Conservation (phyloP, 2,329 filamentous ascomycete genomes). For the Penicillium frequentans region DNA sequence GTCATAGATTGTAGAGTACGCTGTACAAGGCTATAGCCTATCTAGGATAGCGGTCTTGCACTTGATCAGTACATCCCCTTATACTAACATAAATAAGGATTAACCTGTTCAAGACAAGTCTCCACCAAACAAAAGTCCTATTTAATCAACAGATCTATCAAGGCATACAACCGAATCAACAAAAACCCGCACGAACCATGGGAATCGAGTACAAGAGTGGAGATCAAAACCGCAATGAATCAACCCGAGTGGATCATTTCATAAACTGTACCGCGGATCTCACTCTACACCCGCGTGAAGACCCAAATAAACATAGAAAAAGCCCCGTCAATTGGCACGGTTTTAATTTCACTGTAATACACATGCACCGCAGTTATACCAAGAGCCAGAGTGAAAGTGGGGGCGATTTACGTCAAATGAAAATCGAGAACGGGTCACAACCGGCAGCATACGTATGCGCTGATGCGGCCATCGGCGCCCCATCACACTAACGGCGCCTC, state of each 20-base stretch:
- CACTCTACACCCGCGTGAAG: not conserved
- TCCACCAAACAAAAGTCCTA: not conserved
- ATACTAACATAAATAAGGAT: too few relatives aligned
- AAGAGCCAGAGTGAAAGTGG: not conserved
- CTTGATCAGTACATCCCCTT: too few relatives aligned
- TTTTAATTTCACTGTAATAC: not conserved
- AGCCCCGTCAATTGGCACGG: not conserved
- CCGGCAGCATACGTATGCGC: constrained; percentile 2
- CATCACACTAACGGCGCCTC: constrained; percentile 3
- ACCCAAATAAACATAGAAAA: not conserved
- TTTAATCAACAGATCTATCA: not conserved
- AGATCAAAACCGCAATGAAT: not conserved
- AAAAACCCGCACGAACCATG: not conserved
- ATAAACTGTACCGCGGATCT: not conserved
- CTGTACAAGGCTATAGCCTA: too few relatives aligned
- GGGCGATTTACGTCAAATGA: not conserved
- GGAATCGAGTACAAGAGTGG: not conserved
- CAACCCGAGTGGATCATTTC: not conserved
- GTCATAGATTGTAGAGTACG: too few relatives aligned
- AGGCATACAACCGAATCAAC: not conserved
- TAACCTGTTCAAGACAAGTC: too few relatives aligned
- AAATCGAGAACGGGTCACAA: not conserved
- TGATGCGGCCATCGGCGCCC: constrained; percentile 3
- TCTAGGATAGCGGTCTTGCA: too few relatives aligned
- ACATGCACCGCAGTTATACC: not conserved